Conservation (phyloP, 2,329 filamentous ascomycete species). For the Fusarium clavum region DNA sequence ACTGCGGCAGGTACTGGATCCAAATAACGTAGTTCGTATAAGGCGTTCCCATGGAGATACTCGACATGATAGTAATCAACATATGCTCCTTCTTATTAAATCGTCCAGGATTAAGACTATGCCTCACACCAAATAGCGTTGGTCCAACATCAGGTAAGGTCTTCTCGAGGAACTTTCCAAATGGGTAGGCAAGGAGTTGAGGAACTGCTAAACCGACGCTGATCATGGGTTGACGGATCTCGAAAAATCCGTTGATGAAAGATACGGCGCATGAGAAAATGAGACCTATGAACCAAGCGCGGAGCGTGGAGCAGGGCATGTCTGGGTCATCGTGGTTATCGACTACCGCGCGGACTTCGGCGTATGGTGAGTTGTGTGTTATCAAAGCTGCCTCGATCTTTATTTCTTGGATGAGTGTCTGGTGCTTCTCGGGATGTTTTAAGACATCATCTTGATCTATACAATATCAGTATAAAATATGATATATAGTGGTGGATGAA, state of each 20-base stretch:
- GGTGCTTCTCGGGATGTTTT: slow-evolving; percentile 53
- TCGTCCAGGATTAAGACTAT: slow-evolving; percentile 65
- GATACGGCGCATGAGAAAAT: slow-evolving; percentile 61
- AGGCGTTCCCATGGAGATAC: slow-evolving; percentile 62
- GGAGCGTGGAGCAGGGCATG: slow-evolving; percentile 65
- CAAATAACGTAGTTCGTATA: slow-evolving; percentile 64
- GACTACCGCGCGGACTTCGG: slow-evolving; percentile 66
- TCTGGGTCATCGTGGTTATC: slow-evolving; percentile 64
- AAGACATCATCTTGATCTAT: slow-evolving; percentile 49
- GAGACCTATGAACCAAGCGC: slow-evolving; percentile 65
- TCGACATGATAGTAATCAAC: slow-evolving; percentile 71
- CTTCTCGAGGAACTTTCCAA: slow-evolving; percentile 63
- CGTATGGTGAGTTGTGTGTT: slow-evolving; percentile 65
- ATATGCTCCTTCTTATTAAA: slow-evolving; percentile 72
- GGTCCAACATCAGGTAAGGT: slow-evolving; percentile 63
- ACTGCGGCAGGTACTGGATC: slow-evolving; percentile 61
- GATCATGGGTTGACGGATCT: slow-evolving; percentile 66
- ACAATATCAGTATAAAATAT: neutral
- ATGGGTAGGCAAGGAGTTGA: slow-evolving; percentile 67
- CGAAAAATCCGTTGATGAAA: slow-evolving; percentile 68
- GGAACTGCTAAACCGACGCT: slow-evolving; percentile 64
- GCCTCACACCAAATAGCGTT: slow-evolving; percentile 58
- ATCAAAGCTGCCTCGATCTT: slow-evolving; percentile 65
- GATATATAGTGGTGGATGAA: neutral
- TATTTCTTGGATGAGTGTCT: slow-evolving; percentile 60